phyloP scores from a whole-genome alignment of 2,329 filamentous ascomycete genomes.

The Elsinoe arachidis region DNA sequence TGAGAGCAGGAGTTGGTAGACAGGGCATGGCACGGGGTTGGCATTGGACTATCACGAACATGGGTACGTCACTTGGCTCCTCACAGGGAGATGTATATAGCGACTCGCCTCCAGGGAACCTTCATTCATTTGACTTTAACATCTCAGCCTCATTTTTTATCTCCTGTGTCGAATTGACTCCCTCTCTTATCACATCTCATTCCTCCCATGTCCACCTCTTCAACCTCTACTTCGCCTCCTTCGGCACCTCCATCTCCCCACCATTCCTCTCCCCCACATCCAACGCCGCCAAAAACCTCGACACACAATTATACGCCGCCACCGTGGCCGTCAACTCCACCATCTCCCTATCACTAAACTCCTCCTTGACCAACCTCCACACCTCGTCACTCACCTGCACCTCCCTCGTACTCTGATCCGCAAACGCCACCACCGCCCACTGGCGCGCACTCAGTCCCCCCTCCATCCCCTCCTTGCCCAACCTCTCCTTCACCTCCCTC shows the following conservation, averaged over 20 bases:
- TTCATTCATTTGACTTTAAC: neutral
- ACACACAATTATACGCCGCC: constrained; percentile 32
- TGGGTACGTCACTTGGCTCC: neutral
- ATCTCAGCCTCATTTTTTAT: neutral
- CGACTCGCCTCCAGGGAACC: neutral
- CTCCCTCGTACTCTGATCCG: constrained; percentile 27
- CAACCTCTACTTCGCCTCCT: constrained; percentile 4
- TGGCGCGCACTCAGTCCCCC: constrained; percentile 24
- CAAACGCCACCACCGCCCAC: constrained; percentile 26
- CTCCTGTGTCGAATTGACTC: neutral
- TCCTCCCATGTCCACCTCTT: no score
- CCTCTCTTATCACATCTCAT: neutral
- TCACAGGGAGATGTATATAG: neutral
- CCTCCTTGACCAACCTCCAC: constrained; percentile 24
- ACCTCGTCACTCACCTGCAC: constrained; percentile 25
- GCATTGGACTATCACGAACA: neutral
- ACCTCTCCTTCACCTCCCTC: constrained; percentile 20
- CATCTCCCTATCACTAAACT: constrained; percentile 24
- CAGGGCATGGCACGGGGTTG: neutral
- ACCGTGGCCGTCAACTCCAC: constrained; percentile 31
- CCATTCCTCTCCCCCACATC: constrained; percentile 32
- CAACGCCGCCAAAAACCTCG: constrained; percentile 30
- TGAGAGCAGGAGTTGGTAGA: neutral
- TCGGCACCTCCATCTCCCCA: constrained; percentile 27
- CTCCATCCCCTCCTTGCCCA: constrained; percentile 11